Percentiles rank a stretch among this genome's conserved stretches.
Evolutionary conservation across 2,329 filamentous ascomycete species (phyloP).

Genomic region (Aspergillus sp.): DNA sequence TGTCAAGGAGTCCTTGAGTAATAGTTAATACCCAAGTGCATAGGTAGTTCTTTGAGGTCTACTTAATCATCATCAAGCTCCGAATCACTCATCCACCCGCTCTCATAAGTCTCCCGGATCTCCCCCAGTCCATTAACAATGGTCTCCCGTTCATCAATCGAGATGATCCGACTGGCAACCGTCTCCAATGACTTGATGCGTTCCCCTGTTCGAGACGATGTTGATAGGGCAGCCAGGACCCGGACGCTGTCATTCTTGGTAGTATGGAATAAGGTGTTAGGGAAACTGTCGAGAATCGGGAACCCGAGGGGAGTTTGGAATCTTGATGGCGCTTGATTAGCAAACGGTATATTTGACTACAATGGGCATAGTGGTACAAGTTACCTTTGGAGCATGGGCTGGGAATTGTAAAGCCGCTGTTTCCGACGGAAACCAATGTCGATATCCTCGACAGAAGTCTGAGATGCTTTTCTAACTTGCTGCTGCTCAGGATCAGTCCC

Average conservation of each 20-base stretch:
- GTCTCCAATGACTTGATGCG: constrained; percentile 59
- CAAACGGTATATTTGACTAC: background rate
- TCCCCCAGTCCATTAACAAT: constrained; percentile 74
- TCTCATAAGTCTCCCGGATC: constrained; percentile 79
- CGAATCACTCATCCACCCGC: constrained; percentile 70
- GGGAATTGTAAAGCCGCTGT: constrained; percentile 25
- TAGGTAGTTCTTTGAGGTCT: background rate
- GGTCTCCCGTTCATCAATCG: constrained; percentile 71
- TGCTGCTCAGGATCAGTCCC: constrained; percentile 12
- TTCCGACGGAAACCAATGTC: constrained; percentile 23
- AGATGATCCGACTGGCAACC: constrained; percentile 54
- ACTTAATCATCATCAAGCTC: constrained; percentile 36
- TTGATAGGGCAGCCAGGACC: constrained; percentile 54
- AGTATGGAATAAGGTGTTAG: constrained; percentile 57
- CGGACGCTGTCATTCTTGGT: constrained; percentile 38
- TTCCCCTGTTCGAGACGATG: constrained; percentile 63
- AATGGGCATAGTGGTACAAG: background rate
- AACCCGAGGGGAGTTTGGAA: constrained; percentile 49
- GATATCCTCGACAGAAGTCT: constrained; percentile 2
- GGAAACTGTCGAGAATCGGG: constrained; percentile 77
- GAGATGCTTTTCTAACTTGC: constrained; percentile 3
- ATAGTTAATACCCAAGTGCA: no score
- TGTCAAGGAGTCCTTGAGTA: background rate
- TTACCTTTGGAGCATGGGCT: constrained; percentile 29
- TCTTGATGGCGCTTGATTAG: constrained; percentile 12